Conservation (phyloP, 768 basidiomycete species). For the Lentinula sp. region DNA sequence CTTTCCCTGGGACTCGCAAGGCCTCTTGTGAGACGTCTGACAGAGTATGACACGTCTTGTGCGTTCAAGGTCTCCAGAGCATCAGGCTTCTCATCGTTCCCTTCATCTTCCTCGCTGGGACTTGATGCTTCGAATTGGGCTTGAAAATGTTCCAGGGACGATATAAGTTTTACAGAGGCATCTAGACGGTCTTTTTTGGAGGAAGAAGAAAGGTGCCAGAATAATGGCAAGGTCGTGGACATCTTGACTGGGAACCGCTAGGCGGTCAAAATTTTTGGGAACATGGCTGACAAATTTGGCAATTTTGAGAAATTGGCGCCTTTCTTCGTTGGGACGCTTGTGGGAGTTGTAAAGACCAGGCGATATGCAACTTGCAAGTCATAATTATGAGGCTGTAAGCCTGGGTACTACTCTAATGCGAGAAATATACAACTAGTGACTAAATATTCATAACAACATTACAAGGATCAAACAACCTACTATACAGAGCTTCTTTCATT, state of each 20-base stretch:
- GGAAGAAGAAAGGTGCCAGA: constrained; percentile 87
- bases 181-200: constrained; percentile 76
- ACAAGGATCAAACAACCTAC: background rate
- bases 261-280: background rate
- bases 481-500: background rate
- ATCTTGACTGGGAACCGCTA: constrained; percentile 27
- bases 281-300: background rate
- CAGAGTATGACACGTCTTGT: constrained; percentile 89
- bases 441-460: background rate
- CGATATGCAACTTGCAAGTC: too few species aligned
- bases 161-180: constrained; percentile 80
- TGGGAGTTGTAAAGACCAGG: too few species aligned
- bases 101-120: constrained; percentile 42
- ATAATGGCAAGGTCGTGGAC: constrained; percentile 87
- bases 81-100: constrained; percentile 38
- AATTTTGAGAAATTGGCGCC: background rate
- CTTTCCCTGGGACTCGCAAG: constrained; percentile 90
- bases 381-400: too few species aligned
- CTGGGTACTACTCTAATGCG: too few species aligned
- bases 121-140: constrained; percentile 43
- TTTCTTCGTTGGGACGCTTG: background rate
- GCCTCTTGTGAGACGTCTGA: constrained; percentile 81
- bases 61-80: constrained; percentile 67
- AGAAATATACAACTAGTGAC: too few species aligned
- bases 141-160: constrained; percentile 83